phyloP scores from a whole-genome alignment of 768 basidiomycete genomes.

The Psilocybe azurescens region DNA sequence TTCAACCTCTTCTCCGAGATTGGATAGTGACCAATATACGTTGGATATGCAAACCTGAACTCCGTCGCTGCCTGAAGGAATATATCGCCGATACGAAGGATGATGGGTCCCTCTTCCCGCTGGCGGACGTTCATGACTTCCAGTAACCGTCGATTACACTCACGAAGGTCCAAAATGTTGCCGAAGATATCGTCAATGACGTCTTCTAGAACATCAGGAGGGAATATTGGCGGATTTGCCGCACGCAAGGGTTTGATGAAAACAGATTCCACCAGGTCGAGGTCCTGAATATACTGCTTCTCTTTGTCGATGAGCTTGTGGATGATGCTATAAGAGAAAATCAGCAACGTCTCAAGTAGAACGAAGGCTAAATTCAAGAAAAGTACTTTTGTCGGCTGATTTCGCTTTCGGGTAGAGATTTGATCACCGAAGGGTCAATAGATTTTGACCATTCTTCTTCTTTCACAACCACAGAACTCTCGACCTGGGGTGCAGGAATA shows the following conservation, averaged over 20 bases:
- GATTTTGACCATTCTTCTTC: conserved; percentile 53
- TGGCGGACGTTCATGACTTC: conserved; percentile 89
- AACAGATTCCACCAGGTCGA: conserved; percentile 81
- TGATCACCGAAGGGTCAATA: conserved; percentile 43
- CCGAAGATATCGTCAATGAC: conserved; percentile 93
- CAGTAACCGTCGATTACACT: conserved; percentile 81
- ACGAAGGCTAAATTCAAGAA: neutral
- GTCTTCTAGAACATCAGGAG: conserved; percentile 64
- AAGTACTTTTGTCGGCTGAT: conserved; percentile 78
- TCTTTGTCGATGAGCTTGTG: conserved; percentile 89
- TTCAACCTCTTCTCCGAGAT: conserved; percentile 86
- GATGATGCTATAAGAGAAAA: conserved; percentile 58
- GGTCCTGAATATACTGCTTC: conserved; percentile 87
- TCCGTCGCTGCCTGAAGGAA: conserved; percentile 88
- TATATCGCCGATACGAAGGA: conserved; percentile 86
- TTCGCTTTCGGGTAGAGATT: conserved; percentile 74
- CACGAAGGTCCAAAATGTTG: conserved; percentile 86
- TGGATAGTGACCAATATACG: conserved; percentile 84
- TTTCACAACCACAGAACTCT: conserved; percentile 35
- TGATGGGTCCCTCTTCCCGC: conserved; percentile 82
- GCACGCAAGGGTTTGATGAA: conserved; percentile 54
- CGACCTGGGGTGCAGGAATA: conserved; percentile 26
- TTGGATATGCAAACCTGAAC: conserved; percentile 86
- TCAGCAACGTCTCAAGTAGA: neutral
- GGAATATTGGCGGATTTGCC: conserved; percentile 49